Base-by-base conservation (phyloP, 192 early-diverging fungal genomes). In the Chytriomyces sp. region DNA sequence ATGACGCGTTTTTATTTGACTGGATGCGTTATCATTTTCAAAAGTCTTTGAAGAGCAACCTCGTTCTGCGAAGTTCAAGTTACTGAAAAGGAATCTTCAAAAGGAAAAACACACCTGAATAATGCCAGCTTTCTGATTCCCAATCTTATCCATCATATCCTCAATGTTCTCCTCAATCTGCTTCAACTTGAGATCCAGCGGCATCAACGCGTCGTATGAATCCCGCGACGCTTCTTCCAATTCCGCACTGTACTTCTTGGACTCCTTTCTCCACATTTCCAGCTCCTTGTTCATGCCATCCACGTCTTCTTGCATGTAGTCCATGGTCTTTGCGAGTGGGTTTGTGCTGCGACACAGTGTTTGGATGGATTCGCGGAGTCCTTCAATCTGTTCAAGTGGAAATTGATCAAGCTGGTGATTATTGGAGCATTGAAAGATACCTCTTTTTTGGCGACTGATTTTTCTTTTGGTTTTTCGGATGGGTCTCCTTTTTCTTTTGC, bases 271-370 rank as follows among this genome's bases (percentile, higher is more conserved):
- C 89, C 89, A 90, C 46, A 77, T 26, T 45, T 87, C 87, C 6
- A 89, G 72, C 72, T 90, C 89, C 67, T 83, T 82, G 50, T 84
- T 87, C 89, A 90, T 90, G 53, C 82, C 80, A 67, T 90, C 89
- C 50, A 89, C 81, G 65, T 90, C 89, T 69, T 90, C 89, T 46
- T 88, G 87, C 79, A 88, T 77, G 74, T 89, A 88, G 57, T 90
- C 87, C 76, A 90, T 78, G 4, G 85, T 87, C 64, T 86, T 87
- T 44, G 84, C 85, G 18, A 90, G 82, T 45, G 89, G 89, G 70
- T 87, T 82, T 5, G 89, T 87, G 68, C 67, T 80, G 11, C 83
- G 77, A 44, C 84, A 86, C 64, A 89, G 72, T 8, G 71, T 50
- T 71, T 89, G 88, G 65, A 89, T 88, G 9, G 77, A 81, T 49